These are phyloP conservation scores for Galerina sulciceps DNA, from an alignment of 768 basidiomycete species.

Conservation along the genomic window DNA sequence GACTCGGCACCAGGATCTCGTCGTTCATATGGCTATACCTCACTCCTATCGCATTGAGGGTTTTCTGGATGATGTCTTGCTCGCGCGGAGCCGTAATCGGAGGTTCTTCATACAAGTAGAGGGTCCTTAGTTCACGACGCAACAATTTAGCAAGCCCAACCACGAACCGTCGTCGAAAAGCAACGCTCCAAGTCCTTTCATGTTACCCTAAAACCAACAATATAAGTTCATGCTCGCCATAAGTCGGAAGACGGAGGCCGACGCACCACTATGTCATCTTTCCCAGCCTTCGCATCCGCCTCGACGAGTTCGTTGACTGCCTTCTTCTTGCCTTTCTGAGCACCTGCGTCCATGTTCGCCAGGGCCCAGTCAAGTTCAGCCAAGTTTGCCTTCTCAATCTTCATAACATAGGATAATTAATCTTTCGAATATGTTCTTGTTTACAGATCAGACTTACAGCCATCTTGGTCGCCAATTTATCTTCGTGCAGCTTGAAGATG, in stretches of 20 bases:
- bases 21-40: conserved; percentile 80
- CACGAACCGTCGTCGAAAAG: conserved; percentile 72
- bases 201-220: conserved; percentile 43
- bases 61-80: conserved; percentile 54
- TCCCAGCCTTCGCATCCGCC: conserved; percentile 48
- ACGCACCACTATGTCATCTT: conserved; percentile 38
- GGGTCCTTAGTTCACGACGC: not conserved
- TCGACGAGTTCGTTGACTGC: conserved; percentile 44
- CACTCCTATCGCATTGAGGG: conserved; percentile 63
- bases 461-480: conserved; percentile 71
- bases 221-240: not conserved
- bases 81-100: conserved; percentile 36
- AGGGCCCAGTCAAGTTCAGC: conserved; percentile 83
- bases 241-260: not conserved
- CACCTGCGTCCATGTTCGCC: conserved; percentile 52
- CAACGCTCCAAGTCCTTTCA: conserved; percentile 66
- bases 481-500: conserved; percentile 80
- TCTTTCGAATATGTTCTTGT: not conserved
- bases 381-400: conserved; percentile 82
- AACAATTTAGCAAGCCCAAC: not conserved
- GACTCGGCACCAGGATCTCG: conserved; percentile 67
- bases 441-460: conserved; percentile 49
- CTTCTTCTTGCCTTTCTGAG: conserved; percentile 33
- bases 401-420: conserved; percentile 18
- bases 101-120: conserved; percentile 33